Conservation (phyloP, 495 filamentous ascomycete species). For the Pseudomonodictys pantanalensis region DNA sequence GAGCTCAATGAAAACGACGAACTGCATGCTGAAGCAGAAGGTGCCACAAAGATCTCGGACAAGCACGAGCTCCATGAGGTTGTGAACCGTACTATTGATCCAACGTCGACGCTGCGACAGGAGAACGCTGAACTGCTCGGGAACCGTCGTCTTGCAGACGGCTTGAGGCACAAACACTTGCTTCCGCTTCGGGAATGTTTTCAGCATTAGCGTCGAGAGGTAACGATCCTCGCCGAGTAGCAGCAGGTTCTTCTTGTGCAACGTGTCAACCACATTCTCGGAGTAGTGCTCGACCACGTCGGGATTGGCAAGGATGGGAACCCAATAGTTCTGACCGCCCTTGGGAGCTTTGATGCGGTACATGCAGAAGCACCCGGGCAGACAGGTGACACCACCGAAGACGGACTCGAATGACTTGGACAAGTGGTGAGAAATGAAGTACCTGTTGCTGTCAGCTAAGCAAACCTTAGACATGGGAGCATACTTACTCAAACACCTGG, state of each 20-base stretch:
- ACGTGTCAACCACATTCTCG: slow-evolving; percentile 97
- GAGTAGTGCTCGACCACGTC: slow-evolving; percentile 99
- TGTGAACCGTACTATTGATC: slow-evolving; percentile 99
- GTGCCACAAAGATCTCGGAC: slow-evolving; percentile 97
- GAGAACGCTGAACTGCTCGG: slow-evolving; percentile 87
- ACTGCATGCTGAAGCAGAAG: slow-evolving; percentile 99
- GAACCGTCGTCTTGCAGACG: slow-evolving; percentile 97
- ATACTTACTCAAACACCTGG: slow-evolving; percentile 86
- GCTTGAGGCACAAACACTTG: slow-evolving; percentile 98
- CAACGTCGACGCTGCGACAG: slow-evolving; percentile 92
- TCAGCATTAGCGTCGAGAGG: slow-evolving; percentile 93
- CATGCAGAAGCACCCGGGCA: slow-evolving; percentile 99
- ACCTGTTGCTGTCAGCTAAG: slow-evolving; percentile 46
- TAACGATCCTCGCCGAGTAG: slow-evolving; percentile 97
- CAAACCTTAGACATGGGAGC: slow-evolving; percentile 14
- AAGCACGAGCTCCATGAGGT: slow-evolving; percentile 93
- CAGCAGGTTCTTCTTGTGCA: slow-evolving; percentile 97
- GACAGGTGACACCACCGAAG: slow-evolving; percentile 98
- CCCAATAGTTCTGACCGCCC: slow-evolving; percentile 98
- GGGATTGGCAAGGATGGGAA: slow-evolving; percentile 96
- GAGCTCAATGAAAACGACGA: slow-evolving; percentile 93
- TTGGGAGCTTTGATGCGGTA: slow-evolving; percentile 99
- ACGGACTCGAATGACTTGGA: slow-evolving; percentile 97
- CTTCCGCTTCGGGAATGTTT: slow-evolving; percentile 98
- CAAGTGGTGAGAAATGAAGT: slow-evolving; percentile 97